phyloP scores from a whole-genome alignment of 352 stramenopile genomes.

The Globisporangium heterothallicum region DNA sequence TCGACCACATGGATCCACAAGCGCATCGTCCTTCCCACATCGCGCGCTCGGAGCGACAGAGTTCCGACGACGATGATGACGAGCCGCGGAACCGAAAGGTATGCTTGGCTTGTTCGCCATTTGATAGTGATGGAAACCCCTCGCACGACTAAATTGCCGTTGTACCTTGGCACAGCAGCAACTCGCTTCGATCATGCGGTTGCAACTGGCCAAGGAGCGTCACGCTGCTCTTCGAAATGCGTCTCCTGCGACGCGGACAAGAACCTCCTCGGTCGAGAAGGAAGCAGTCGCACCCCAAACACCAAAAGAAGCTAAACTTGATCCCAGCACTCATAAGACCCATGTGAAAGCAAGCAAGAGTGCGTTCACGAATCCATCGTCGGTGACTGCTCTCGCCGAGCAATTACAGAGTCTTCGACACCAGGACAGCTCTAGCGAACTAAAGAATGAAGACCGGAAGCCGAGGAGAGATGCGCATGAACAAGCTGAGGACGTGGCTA shows the following conservation, averaged over 20 bases:
- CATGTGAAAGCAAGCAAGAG: not conserved
- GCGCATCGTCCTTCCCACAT: too few relatives aligned
- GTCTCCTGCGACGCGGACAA: not conserved
- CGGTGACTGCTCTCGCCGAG: constrained; percentile 19
- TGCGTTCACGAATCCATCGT: not conserved
- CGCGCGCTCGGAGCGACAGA: too few relatives aligned
- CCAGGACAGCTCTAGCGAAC: constrained; percentile 8
- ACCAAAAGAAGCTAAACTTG: too few relatives aligned
- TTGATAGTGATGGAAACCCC: too few relatives aligned
- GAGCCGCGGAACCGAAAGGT: too few relatives aligned
- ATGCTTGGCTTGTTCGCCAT: too few relatives aligned
- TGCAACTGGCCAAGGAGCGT: constrained; percentile 18
- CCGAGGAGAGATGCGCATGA: not conserved
- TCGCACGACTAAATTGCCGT: too few relatives aligned
- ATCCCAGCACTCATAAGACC: too few relatives aligned
- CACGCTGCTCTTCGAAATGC: constrained; percentile 5
- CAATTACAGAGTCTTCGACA: constrained; percentile 25
- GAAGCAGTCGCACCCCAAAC: not conserved
- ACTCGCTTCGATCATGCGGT: constrained; percentile 19
- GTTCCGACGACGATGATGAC: too few relatives aligned
- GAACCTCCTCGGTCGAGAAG: not conserved
- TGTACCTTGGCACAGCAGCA: too few relatives aligned
- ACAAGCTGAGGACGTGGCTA: too few relatives aligned
- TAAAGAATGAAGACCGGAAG: not conserved
- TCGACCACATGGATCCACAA: too few relatives aligned